These are phyloP conservation scores for Aphanomyces stellatus DNA, from an alignment of 352 stramenopile genomes.

Conservation along the genomic window DNA sequence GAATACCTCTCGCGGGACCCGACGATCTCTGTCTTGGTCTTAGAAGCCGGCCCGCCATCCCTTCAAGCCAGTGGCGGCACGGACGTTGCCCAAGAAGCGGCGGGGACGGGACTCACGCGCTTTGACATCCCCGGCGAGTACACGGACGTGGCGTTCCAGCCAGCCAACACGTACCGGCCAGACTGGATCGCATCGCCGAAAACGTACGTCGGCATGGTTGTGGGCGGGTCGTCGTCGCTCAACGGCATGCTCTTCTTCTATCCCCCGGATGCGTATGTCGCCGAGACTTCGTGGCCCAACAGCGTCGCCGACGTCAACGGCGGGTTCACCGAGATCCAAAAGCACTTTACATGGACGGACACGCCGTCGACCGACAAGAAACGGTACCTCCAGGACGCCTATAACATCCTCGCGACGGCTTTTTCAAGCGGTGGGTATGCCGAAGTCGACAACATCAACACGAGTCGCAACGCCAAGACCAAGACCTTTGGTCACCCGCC, in stretches of 20 bases:
- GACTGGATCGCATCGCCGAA: constrained; percentile 35
- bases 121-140: constrained; percentile 69
- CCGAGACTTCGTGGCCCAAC: constrained; percentile 39
- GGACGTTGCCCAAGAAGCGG: not conserved
- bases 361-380: constrained; percentile 38
- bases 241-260: constrained; percentile 82
- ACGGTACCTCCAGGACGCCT: constrained; percentile 45
- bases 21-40: constrained; percentile 39
- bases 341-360: constrained; percentile 36
- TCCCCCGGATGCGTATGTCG: constrained; percentile 39
- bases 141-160: constrained; percentile 27
- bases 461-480: constrained; percentile 41
- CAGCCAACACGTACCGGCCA: constrained; percentile 38
- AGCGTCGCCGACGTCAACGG: constrained; percentile 45
- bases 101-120: constrained; percentile 32
- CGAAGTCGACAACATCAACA: constrained; percentile 36
- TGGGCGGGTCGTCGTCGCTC: constrained; percentile 74
- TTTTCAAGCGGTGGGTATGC: constrained; percentile 31
- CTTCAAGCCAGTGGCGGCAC: constrained; percentile 25
- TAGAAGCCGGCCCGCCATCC: constrained; percentile 44
- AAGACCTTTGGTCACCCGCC: constrained; percentile 48
- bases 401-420: constrained; percentile 34
- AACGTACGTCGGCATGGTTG: constrained; percentile 59
- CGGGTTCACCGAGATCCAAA: constrained; percentile 48
- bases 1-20: constrained; percentile 48